phyloP scores from a whole-genome alignment of 441 rosid species.

The Sinapis alba region DNA sequence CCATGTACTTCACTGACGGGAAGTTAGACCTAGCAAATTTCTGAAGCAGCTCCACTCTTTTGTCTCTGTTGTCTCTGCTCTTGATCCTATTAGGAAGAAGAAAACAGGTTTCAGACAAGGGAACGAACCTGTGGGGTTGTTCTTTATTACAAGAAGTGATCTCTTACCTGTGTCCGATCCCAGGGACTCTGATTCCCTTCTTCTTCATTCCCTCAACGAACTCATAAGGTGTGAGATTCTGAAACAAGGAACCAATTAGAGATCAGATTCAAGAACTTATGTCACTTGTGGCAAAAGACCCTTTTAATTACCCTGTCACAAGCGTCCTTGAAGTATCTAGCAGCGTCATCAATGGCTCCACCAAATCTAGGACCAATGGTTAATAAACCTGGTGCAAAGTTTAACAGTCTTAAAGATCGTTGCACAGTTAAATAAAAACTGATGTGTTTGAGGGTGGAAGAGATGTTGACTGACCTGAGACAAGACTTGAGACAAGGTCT shows the following conservation, averaged over 20 bases:
- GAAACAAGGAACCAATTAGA: constrained; percentile 30
- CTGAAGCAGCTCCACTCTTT: constrained; percentile 92
- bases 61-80: constrained; percentile 95
- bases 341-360: constrained; percentile 97
- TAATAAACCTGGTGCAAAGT: constrained; percentile 67
- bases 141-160: not conserved
- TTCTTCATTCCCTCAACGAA: constrained; percentile 95
- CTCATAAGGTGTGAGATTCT: constrained; percentile 89
- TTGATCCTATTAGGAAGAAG: constrained; percentile 60
- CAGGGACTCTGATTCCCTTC: constrained; percentile 97
- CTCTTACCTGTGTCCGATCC: constrained; percentile 87
- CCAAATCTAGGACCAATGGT: constrained; percentile 98
- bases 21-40: constrained; percentile 79
- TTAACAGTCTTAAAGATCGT: not conserved
- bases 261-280: constrained; percentile 10
- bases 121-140: not conserved
- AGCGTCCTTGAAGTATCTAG: constrained; percentile 95
- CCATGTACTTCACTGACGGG: constrained; percentile 96
- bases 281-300: not conserved
- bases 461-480: too few relatives aligned
- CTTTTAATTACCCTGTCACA: constrained; percentile 73
- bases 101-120: not conserved
- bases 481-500: too few relatives aligned
- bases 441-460: not conserved
- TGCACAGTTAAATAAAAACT: not conserved